These are phyloP conservation scores for Botrytis cinerea DNA, from an alignment of 2,329 filamentous ascomycete species.

Conservation along the genomic window DNA sequence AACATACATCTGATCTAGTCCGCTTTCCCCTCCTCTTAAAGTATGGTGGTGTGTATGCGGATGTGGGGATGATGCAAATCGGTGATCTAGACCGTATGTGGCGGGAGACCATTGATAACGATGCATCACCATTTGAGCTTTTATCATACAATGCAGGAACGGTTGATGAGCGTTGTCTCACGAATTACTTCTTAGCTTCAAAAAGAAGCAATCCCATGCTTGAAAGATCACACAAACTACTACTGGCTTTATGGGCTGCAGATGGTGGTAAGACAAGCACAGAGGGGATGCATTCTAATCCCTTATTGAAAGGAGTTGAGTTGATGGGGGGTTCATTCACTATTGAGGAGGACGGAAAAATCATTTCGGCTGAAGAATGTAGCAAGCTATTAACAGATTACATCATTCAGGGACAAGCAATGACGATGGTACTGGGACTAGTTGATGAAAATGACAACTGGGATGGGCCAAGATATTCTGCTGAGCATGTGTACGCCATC, in stretches of 20 bases:
- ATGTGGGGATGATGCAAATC: conserved; percentile 58
- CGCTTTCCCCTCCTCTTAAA: conserved; percentile 57
- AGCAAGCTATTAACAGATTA: conserved; percentile 55
- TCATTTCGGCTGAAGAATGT: conserved; percentile 45
- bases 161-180: conserved; percentile 43
- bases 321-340: conserved; percentile 41
- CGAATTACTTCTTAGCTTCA: conserved; percentile 53
- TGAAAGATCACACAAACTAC: conserved; percentile 50
- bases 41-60: conserved; percentile 60
- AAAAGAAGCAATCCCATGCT: conserved; percentile 51
- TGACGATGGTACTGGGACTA: conserved; percentile 54
- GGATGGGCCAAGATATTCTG: conserved; percentile 55
- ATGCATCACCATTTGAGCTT: conserved; percentile 50
- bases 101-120: conserved; percentile 51
- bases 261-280: conserved; percentile 50
- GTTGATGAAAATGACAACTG: conserved; percentile 53
- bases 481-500: conserved; percentile 52
- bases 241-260: conserved; percentile 54
- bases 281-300: conserved; percentile 52
- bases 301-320: conserved; percentile 49
- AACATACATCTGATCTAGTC: conserved; percentile 60
- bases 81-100: conserved; percentile 58
- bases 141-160: conserved; percentile 49
- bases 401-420: conserved; percentile 57
- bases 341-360: conserved; percentile 41